Percentiles rank a stretch among this genome's conserved stretches.
Evolutionary conservation across 2,329 filamentous ascomycete genomes (phyloP).

Genomic region (Penicillium rolfsii): DNA sequence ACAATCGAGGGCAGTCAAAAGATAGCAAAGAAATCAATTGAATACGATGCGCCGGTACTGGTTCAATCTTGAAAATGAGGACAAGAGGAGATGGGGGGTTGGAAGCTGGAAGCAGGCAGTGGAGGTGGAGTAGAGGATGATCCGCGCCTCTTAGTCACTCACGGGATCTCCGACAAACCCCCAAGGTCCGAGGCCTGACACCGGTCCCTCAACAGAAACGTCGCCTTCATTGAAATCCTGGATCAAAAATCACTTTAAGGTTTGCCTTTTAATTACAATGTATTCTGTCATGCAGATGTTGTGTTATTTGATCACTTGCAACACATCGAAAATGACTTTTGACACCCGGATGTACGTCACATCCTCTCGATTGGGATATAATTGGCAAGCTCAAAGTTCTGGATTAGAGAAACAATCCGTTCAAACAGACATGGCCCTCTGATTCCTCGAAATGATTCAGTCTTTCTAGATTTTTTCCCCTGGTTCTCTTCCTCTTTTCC

Average conservation of each 20-base stretch:
- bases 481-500: neutral
- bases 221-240: neutral
- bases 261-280: neutral
- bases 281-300: neutral
- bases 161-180: slow-evolving; percentile 26
- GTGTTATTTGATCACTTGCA: neutral
- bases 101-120: slow-evolving; percentile 25
- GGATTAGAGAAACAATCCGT: no score
- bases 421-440: neutral
- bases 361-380: slow-evolving; percentile 23
- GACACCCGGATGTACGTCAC: slow-evolving; percentile 21
- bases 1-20: neutral
- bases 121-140: slow-evolving; percentile 27
- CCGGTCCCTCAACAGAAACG: no score
- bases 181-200: slow-evolving; percentile 12
- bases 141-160: slow-evolving; percentile 33
- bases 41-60: slow-evolving; percentile 7
- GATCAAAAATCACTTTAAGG: no score
- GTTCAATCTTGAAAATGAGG: slow-evolving; percentile 15
- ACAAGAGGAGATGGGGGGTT: slow-evolving; percentile 9
- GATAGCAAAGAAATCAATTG: slow-evolving; percentile 6
- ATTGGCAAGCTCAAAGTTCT: neutral
- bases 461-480: neutral
- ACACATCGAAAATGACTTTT: neutral
- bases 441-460: neutral